Evolutionary conservation across 768 basidiomycete species (phyloP), one percentile per base, ranked within the genome.

Genomic region (Termitomyces sp.): DNA sequence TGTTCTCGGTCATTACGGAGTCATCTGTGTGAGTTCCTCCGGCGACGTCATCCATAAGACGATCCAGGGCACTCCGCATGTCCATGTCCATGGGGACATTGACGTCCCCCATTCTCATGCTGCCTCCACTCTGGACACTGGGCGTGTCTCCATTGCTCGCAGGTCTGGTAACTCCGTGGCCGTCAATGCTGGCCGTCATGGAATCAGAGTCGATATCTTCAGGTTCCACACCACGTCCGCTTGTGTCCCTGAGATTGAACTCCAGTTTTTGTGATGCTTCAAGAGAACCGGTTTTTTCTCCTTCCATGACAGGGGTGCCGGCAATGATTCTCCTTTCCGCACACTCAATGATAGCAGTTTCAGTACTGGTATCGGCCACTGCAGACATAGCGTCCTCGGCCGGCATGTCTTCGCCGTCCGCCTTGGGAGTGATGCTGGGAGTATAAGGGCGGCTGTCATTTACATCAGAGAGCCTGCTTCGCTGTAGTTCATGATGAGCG

Each of bases 11-110:
- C 60, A 73, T 70, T 61, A 77, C 72, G 16, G 79, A 80, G 49
- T 78, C 77, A 30, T 79, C 76, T 16, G 72, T 72, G 52, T 68
- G 60, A 46, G 73, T 61, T 36, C 79, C 78, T 36, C 79, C 78
- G 47, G 79, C 82, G 20, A 88, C 86, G 57, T 88, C 84, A 61
- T 88, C 85, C 83, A 90, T 87, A 33, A 90, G 75, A 47, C 86
- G 74, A 67, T 90, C 88, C 33, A 90, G 76, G 6, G 88, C 88
- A 61, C 85, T 87, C 60, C 83, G 82, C 82, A 88, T 88, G 50
- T 88, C 88, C 75, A 82, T 81, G 62, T 82, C 80, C 32, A 32
- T 32, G 32, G 32, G 32, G 30, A 86, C 83, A 63, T 84, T 80
- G 30, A 84, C 77, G 48, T 80, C 77, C 7, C 78, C 80, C 66